A percentile compares a stretch with the other conserved stretches of the same genome.
These are phyloP conservation scores for Leccinum idahoense DNA, from an alignment of 1,284 basidiomycete species.

Conservation along the genomic window DNA sequence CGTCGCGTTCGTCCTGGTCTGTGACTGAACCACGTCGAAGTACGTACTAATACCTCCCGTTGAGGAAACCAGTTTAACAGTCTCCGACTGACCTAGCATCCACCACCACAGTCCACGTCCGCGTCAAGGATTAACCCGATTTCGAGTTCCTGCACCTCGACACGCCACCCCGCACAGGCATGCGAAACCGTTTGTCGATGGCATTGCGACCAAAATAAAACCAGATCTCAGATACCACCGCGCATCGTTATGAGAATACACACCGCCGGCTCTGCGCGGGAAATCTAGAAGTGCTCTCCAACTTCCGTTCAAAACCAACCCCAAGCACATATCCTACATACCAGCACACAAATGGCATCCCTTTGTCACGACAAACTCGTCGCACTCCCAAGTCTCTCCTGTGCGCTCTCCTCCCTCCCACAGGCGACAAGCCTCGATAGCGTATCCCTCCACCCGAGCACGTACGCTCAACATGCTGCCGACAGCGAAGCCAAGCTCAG, in stretches of 20 bases:
- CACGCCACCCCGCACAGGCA: not conserved
- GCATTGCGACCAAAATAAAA: slow-evolving; percentile 13
- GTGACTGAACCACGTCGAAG: slow-evolving; percentile 12
- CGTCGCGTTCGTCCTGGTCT: not conserved
- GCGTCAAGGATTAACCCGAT: slow-evolving; percentile 7
- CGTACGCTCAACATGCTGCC: slow-evolving; percentile 61
- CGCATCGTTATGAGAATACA: slow-evolving; percentile 24
- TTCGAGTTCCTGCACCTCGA: slow-evolving; percentile 19
- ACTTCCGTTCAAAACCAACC: not conserved
- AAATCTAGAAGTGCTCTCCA: not conserved
- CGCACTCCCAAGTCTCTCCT: slow-evolving; percentile 65
- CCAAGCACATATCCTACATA: not conserved
- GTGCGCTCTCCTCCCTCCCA: slow-evolving; percentile 59
- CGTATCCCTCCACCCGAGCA: slow-evolving; percentile 60
- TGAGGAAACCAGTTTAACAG: too few species aligned
- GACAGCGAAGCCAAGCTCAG: slow-evolving; percentile 57
- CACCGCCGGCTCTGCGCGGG: slow-evolving; percentile 7
- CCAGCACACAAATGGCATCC: slow-evolving; percentile 11
- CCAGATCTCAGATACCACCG: slow-evolving; percentile 22
- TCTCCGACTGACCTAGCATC: too few species aligned
- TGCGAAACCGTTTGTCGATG: slow-evolving; percentile 6
- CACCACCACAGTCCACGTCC: slow-evolving; percentile 16
- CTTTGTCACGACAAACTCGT: slow-evolving; percentile 47
- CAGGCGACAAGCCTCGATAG: slow-evolving; percentile 63
- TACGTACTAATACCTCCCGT: slow-evolving; percentile 7